These are phyloP conservation scores for Musa balbisiana DNA, from an alignment of 202 grass and related monocot species.

Conservation along the genomic window DNA sequence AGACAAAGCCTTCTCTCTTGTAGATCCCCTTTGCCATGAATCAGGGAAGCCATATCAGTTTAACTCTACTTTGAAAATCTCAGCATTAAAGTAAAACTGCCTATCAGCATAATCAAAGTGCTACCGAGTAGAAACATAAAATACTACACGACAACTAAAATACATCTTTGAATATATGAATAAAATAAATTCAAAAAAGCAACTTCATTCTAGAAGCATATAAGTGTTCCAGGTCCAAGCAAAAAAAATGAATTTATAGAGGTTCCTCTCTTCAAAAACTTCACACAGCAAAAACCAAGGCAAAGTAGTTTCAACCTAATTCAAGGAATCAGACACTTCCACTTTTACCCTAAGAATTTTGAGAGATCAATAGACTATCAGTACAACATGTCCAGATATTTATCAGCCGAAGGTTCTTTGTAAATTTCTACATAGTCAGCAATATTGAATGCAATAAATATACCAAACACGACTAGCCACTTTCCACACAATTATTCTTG, in stretches of 20 bases:
- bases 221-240: not conserved
- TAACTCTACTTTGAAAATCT: not conserved
- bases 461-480: not conserved
- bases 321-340: not conserved
- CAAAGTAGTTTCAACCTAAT: not conserved
- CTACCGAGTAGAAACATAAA: too few species aligned
- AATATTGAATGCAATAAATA: not conserved
- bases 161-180: not conserved
- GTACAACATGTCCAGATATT: not conserved
- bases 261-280: not conserved
- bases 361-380: not conserved
- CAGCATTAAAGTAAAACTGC: not conserved
- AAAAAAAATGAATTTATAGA: not conserved
- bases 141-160: too few species aligned
- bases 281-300: not conserved
- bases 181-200: not conserved
- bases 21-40: slow-evolving; percentile 50
- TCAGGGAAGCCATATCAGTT: not conserved
- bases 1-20: slow-evolving; percentile 53
- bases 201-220: not conserved
- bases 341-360: not conserved
- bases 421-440: not conserved
- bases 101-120: too few species aligned
- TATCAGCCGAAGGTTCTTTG: not conserved
- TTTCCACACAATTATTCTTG: too few species aligned